A percentile compares a stretch with the other conserved stretches of the same genome.
These are phyloP conservation scores for Inonotus hispidus DNA, from an alignment of 1,284 basidiomycete species.

Conservation along the genomic window DNA sequence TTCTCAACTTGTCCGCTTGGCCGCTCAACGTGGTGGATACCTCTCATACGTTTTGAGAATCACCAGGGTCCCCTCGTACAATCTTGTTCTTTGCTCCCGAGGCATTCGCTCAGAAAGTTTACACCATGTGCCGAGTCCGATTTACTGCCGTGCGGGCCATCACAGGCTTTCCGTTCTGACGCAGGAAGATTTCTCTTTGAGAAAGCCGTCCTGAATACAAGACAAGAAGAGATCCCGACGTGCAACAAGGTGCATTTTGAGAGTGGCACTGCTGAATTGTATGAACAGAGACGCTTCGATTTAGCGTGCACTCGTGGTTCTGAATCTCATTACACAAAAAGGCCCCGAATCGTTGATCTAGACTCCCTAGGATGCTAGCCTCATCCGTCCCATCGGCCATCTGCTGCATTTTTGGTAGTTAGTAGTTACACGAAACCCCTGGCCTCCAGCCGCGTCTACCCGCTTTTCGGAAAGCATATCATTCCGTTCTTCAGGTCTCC, in stretches of 20 bases:
- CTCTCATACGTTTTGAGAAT: conserved; percentile 1
- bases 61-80: background rate
- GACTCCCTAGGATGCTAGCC: background rate
- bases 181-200: background rate
- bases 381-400: background rate
- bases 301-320: background rate
- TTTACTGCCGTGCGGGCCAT: background rate
- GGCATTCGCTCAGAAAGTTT: background rate
- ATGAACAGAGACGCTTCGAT: background rate
- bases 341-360: background rate
- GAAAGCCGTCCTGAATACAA: background rate
- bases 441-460: background rate
- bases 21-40: background rate
- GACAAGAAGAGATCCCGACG: background rate
- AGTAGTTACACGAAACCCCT: background rate
- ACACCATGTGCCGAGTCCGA: background rate
- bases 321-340: background rate
- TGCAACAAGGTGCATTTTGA: background rate
- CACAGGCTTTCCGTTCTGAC: background rate
- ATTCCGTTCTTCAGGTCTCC: background rate
- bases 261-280: background rate
- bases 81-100: background rate
- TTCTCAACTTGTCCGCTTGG: conserved; percentile 2
- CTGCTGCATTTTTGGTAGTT: background rate
- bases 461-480: background rate